Evolutionary conservation across 1,139 yeast genomes (phyloP).

Genomic region (Zhuliangozyma blackwelliae): DNA sequence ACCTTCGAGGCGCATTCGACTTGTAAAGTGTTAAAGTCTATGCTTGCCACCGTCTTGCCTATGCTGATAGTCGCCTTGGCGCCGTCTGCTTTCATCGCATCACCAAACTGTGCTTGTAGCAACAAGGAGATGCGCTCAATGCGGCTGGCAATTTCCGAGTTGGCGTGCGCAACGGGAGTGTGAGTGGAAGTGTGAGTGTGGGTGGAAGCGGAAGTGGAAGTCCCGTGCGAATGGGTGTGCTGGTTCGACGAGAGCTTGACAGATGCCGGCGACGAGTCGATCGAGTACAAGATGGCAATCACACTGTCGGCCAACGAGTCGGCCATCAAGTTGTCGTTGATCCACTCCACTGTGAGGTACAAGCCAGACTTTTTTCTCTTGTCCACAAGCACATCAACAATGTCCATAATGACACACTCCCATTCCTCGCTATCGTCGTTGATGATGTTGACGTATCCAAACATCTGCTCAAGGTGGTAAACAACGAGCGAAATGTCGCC

Average conservation of each 20-base stretch:
- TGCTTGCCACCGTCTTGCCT: conserved; percentile 70
- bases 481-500: conserved; percentile 77
- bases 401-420: conserved; percentile 48
- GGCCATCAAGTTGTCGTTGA: conserved; percentile 73
- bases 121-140: conserved; percentile 61
- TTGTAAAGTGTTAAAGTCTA: conserved; percentile 58
- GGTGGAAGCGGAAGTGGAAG: conserved; percentile 12
- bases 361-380: conserved; percentile 34
- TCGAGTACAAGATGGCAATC: conserved; percentile 82
- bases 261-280: conserved; percentile 93
- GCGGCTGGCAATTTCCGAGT: conserved; percentile 45
- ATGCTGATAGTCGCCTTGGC: conserved; percentile 54
- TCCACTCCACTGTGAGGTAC: conserved; percentile 77
- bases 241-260: conserved; percentile 73
- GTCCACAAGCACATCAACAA: conserved; percentile 46
- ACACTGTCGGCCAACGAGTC: conserved; percentile 95
- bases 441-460: conserved; percentile 74
- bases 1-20: conserved; percentile 80
- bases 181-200: too few species aligned
- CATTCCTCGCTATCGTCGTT: conserved; percentile 56
- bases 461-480: conserved; percentile 95
- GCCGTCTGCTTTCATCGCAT: conserved; percentile 46
- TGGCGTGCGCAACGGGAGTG: conserved; percentile 21
- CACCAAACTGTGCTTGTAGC: conserved; percentile 85
- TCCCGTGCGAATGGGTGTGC: conserved; percentile 43